These are phyloP conservation scores for Cercospora sojina DNA, from an alignment of 2,329 filamentous ascomycete species.

Conservation along the genomic window DNA sequence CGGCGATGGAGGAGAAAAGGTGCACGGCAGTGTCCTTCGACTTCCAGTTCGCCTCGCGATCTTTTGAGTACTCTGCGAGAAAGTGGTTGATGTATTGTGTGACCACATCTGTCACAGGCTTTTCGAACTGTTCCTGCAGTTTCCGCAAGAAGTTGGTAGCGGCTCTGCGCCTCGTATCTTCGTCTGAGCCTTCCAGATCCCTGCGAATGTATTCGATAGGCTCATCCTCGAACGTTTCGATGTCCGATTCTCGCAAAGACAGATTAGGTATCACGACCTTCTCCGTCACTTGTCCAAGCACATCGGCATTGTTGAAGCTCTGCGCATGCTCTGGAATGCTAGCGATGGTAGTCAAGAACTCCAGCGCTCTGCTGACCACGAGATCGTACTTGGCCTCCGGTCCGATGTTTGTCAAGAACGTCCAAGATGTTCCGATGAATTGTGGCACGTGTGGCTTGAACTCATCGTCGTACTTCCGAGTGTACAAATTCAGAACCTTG, in stretches of 20 bases:
- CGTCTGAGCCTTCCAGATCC: slow-evolving; percentile 94
- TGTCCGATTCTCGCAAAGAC: slow-evolving; percentile 83
- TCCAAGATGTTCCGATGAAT: slow-evolving; percentile 91
- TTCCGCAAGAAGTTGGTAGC: slow-evolving; percentile 92
- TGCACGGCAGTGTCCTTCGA: slow-evolving; percentile 98
- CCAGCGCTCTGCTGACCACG: slow-evolving; percentile 88
- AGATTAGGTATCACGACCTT: slow-evolving; percentile 96
- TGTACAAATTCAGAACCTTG: slow-evolving; percentile 83
- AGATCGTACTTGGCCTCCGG: slow-evolving; percentile 90
- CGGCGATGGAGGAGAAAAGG: slow-evolving; percentile 89
- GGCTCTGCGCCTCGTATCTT: slow-evolving; percentile 84
- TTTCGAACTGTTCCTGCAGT: slow-evolving; percentile 84
- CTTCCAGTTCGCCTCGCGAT: slow-evolving; percentile 76
- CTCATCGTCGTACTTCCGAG: slow-evolving; percentile 92
- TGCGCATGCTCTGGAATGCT: slow-evolving; percentile 73
- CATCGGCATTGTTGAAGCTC: slow-evolving; percentile 78
- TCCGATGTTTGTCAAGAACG: slow-evolving; percentile 80
- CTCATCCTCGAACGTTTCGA: slow-evolving; percentile 96
- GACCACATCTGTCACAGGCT: slow-evolving; percentile 80
- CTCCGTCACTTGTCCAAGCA: slow-evolving; percentile 83
- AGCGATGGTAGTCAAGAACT: slow-evolving; percentile 89
- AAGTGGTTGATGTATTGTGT: slow-evolving; percentile 85
- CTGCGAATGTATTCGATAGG: slow-evolving; percentile 96
- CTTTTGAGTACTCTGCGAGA: slow-evolving; percentile 69
- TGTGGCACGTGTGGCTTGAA: slow-evolving; percentile 76